These are phyloP conservation scores for Pseudonitzschia multiseries DNA, from an alignment of 108 stramenopile species.

Conservation along the genomic window DNA sequence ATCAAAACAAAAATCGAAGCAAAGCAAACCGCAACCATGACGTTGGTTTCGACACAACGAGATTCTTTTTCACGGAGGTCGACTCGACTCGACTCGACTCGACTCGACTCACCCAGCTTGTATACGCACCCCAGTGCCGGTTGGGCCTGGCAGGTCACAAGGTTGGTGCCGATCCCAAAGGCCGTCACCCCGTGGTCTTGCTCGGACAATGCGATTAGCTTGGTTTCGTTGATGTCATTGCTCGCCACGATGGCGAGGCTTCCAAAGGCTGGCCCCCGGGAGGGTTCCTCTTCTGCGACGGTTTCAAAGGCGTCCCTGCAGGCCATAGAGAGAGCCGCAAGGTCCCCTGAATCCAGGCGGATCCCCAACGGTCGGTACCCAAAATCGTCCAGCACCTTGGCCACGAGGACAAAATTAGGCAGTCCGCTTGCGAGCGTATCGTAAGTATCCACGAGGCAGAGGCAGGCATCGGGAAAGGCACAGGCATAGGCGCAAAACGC, in stretches of 20 bases:
- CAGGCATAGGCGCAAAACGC: constrained; percentile 95
- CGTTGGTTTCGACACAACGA: too few species aligned
- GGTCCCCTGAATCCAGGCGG: constrained; percentile 95
- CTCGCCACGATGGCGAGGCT: constrained; percentile 88
- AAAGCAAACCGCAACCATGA: too few species aligned
- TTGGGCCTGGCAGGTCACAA: constrained; percentile 99
- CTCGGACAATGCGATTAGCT: constrained; percentile 64
- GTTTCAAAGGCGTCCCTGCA: constrained; percentile 58
- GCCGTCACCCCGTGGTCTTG: constrained; percentile 91
- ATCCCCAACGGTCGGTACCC: constrained; percentile 90
- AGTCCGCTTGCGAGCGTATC: constrained; percentile 92
- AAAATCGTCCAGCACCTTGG: constrained; percentile 86
- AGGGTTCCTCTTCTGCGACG: constrained; percentile 5
- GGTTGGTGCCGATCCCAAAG: constrained; percentile 95
- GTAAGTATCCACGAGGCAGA: constrained; percentile 98
- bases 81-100: neutral
- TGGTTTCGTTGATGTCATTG: constrained; percentile 97
- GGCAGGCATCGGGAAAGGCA: constrained; percentile 90
- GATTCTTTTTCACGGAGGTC: too few species aligned
- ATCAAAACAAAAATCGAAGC: too few species aligned
- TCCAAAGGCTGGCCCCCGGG: constrained; percentile 42
- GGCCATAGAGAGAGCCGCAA: constrained; percentile 79
- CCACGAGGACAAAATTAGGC: constrained; percentile 91
- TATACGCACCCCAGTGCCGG: constrained; percentile 97
- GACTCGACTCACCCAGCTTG: neutral